phyloP scores from a whole-genome alignment of 2,329 filamentous ascomycete species.

The Penicillium brevicompactum region DNA sequence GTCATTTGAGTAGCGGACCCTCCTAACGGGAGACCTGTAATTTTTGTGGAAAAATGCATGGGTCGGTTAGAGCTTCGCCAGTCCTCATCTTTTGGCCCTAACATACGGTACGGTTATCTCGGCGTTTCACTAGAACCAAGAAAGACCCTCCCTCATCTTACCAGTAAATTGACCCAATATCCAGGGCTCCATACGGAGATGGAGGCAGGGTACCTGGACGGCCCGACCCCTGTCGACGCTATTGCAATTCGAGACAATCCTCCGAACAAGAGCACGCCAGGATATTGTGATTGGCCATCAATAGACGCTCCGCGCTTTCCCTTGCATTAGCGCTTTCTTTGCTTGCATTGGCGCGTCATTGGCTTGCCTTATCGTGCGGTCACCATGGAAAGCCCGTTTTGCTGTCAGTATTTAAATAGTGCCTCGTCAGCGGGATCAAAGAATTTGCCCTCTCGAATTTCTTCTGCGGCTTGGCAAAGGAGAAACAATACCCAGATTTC shows the following conservation, averaged over 20 bases:
- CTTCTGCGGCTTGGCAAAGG: background rate
- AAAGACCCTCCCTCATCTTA: background rate
- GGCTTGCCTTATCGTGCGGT: background rate
- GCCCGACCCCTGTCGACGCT: conserved; percentile 1
- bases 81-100: background rate
- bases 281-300: background rate
- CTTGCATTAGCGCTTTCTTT: background rate
- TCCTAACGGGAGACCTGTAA: background rate
- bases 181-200: background rate
- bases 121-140: conserved; percentile 1
- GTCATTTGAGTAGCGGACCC: too few species aligned
- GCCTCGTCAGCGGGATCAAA: background rate
- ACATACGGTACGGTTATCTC: background rate
- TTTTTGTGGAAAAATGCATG: background rate
- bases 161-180: background rate
- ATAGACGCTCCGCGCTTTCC: background rate
- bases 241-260: background rate
- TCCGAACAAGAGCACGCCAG: background rate
- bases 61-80: background rate
- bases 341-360: background rate
- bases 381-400: background rate
- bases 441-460: background rate
- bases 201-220: background rate
- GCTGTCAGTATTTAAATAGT: background rate
- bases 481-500: background rate